Conservation (phyloP, 2,329 filamentous ascomycete species). For the Pseudocercospora fuligena region DNA sequence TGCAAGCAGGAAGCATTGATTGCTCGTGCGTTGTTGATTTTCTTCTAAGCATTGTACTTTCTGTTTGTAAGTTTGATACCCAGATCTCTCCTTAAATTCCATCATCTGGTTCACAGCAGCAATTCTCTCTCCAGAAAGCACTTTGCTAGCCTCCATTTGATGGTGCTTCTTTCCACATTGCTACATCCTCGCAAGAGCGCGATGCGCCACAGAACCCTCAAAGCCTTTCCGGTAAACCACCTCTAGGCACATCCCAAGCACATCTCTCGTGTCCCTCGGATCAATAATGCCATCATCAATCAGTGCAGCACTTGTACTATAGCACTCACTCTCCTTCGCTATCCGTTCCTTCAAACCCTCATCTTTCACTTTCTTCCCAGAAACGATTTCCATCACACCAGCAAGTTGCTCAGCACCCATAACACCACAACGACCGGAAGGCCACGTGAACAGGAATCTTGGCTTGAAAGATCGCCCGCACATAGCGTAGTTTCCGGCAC, state of each 20-base stretch:
- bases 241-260: background rate
- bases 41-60: too few species aligned
- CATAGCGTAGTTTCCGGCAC: conserved; percentile 56
- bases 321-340: background rate
- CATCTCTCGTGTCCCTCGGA: background rate
- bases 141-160: too few species aligned
- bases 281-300: background rate
- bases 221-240: background rate
- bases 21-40: too few species aligned
- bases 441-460: conserved; percentile 50
- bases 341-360: background rate
- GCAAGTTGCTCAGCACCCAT: conserved; percentile 22
- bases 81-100: too few species aligned
- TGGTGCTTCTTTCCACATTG: background rate
- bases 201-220: background rate
- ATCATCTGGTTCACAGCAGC: too few species aligned
- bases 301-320: background rate
- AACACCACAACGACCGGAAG: conserved; percentile 16
- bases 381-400: conserved; percentile 14
- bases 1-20: too few species aligned
- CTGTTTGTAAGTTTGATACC: too few species aligned
- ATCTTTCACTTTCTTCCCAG: background rate
- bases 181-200: background rate
- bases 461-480: conserved; percentile 50
- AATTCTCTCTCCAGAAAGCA: too few species aligned